These are phyloP conservation scores for Nothopassalora personata DNA, from an alignment of 2,329 filamentous ascomycete genomes.

Conservation along the genomic window DNA sequence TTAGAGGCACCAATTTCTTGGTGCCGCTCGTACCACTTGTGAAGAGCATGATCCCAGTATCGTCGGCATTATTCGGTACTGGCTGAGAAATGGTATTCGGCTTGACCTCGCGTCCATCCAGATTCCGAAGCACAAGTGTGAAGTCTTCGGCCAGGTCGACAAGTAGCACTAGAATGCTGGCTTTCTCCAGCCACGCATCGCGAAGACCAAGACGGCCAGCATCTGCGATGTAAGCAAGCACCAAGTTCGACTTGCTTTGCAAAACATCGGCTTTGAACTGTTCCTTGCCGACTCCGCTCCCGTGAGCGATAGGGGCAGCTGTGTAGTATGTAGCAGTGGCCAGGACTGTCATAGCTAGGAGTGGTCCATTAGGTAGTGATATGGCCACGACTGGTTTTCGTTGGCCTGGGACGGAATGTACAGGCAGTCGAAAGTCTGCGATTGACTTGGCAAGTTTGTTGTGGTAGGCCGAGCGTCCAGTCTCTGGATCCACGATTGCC, in stretches of 20 bases:
- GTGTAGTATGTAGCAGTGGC: conserved; percentile 49
- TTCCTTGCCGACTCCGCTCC: conserved; percentile 40
- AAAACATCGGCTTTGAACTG: conserved; percentile 50
- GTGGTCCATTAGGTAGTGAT: conserved; percentile 50
- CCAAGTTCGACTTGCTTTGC: conserved; percentile 43
- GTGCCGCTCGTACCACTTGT: conserved; percentile 55
- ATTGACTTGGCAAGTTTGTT: conserved; percentile 24
- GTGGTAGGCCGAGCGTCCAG: conserved; percentile 24
- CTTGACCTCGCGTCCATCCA: conserved; percentile 12
- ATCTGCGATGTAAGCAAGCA: conserved; percentile 43
- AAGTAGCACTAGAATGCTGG: conserved; percentile 38
- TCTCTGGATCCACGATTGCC: conserved; percentile 30
- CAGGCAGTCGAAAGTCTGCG: conserved; percentile 21
- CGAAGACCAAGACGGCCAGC: conserved; percentile 38
- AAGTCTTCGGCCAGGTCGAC: conserved; percentile 37
- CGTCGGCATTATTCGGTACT: conserved; percentile 39
- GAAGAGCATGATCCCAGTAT: conserved; percentile 50
- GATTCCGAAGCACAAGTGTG: conserved; percentile 33
- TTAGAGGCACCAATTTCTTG: conserved; percentile 55
- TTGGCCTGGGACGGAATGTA: conserved; percentile 1
- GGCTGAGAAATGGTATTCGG: not conserved
- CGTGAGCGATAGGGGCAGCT: conserved; percentile 49
- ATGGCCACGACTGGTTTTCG: conserved; percentile 46
- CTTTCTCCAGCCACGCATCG: conserved; percentile 31
- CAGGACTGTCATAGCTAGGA: conserved; percentile 48